Percentiles rank a stretch among this genome's conserved stretches.
These are phyloP conservation scores for Calonectria pseudoturangicola DNA, from an alignment of 2,329 filamentous ascomycete species.

Conservation along the genomic window DNA sequence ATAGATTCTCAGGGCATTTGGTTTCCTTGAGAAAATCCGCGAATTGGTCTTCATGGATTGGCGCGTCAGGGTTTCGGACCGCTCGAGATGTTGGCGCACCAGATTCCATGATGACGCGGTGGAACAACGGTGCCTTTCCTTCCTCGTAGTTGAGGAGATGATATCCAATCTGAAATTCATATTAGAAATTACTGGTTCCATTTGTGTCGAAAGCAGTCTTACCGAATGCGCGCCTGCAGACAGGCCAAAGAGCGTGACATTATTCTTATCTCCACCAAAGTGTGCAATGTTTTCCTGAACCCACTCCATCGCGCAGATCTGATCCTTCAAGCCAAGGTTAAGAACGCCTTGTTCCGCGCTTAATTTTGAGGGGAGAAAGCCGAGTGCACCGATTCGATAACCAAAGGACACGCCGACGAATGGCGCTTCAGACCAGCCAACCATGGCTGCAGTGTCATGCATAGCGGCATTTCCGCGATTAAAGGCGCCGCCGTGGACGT, in stretches of 20 bases:
- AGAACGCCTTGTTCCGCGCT: constrained; percentile 70
- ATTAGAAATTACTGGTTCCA: neutral
- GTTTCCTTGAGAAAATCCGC: constrained; percentile 48
- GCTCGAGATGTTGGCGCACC: constrained; percentile 73
- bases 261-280: constrained; percentile 71
- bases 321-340: constrained; percentile 73
- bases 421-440: constrained; percentile 70
- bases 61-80: constrained; percentile 72
- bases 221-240: constrained; percentile 72
- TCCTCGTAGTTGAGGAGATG: constrained; percentile 73
- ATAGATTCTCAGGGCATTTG: constrained; percentile 41
- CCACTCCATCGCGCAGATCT: constrained; percentile 71
- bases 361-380: constrained; percentile 75
- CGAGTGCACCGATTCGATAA: constrained; percentile 74
- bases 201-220: constrained; percentile 26
- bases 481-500: constrained; percentile 71
- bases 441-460: constrained; percentile 78
- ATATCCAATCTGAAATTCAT: constrained; percentile 74
- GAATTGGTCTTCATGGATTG: constrained; percentile 75
- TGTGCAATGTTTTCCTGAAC: constrained; percentile 71
- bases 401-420: constrained; percentile 71
- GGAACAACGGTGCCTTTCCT: constrained; percentile 67
- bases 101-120: constrained; percentile 73
- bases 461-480: constrained; percentile 69
- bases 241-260: constrained; percentile 61